Evolutionary conservation across 2,329 filamentous ascomycete genomes (phyloP), one percentile per base, ranked within the genome.

Genomic region (Orbilia blumenaviensis): DNA sequence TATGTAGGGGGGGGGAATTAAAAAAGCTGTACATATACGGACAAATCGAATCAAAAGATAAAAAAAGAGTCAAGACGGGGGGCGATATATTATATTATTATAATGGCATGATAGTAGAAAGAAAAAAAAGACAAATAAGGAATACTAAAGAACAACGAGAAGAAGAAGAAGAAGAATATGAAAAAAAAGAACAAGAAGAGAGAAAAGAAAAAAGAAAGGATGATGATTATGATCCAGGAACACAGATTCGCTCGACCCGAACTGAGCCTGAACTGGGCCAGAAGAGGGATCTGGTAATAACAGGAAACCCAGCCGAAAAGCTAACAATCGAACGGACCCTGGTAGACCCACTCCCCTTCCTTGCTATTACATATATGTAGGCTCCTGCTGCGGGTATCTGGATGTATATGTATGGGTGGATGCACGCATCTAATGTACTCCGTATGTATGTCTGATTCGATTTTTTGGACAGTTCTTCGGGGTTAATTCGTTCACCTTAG

Each of bases 241-340:
- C 32, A 34, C 32, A 6, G 32, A 5, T 34, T 12, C 14, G 42
- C 32, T 6, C 32, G 32, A 5, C n/a, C n/a, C n/a, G n/a, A n/a
- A n/a, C n/a, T n/a, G n/a, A n/a, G n/a, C n/a, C n/a, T 41, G 7
- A 16, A 34, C 32, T 34, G 32, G 32, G 14, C n/a, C 32, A 52
- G 34, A 23, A 58, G 36, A 46, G 38, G 36, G 32, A 32, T 18
- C 14, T 32, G 52, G 5, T 29, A 61, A 68, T 42, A 38, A 29
- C 29, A 27, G 21, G 27, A 58, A 32, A 68, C 64, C 29, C 27
- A 50, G 41, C 64, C 64, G 64, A 68, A 52, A 38, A 60, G 64
- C 64, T 52, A 50, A 44, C 36, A 34, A 44, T 16, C 63, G 32
- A 66, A 27, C 27, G 23, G 23, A 50, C 46, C 46, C 46, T 41